A percentile compares a stretch with the other conserved stretches of the same genome.
Evolutionary conservation across 352 stramenopile species (phyloP).

Genomic region (Pythium dissotocum): DNA sequence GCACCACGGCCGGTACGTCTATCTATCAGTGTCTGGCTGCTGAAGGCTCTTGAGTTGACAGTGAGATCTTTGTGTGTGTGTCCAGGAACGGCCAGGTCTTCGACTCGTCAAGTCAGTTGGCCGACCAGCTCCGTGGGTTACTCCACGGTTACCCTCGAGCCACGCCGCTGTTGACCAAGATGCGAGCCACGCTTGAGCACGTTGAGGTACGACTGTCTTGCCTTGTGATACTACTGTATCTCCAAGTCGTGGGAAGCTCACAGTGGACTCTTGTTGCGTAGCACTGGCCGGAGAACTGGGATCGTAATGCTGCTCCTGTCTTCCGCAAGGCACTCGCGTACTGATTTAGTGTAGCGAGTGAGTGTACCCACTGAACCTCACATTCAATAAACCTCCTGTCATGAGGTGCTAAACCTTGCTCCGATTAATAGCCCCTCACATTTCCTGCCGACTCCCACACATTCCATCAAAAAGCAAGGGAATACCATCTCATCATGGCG

Average conservation of each 20-base stretch:
- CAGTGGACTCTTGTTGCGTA: conserved; percentile 17
- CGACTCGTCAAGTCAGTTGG: conserved; percentile 53
- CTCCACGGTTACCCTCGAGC: conserved; percentile 52
- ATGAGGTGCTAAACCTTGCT: not conserved
- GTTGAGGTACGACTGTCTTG: conserved; percentile 52
- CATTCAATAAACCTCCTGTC: conserved; percentile 16
- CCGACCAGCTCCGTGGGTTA: conserved; percentile 59
- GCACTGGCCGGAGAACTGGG: conserved; percentile 85
- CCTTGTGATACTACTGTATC: not conserved
- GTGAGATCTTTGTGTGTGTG: not conserved
- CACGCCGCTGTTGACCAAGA: conserved; percentile 43
- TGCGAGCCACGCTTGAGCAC: conserved; percentile 48
- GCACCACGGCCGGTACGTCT: conserved; percentile 63
- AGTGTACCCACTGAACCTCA: not conserved
- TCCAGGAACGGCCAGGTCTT: conserved; percentile 78
- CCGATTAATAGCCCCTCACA: conserved; percentile 11
- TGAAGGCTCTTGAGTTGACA: not conserved
- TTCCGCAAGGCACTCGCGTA: conserved; percentile 57
- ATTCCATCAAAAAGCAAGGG: not conserved
- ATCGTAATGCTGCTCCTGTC: conserved; percentile 52
- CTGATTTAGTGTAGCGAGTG: conserved; percentile 9
- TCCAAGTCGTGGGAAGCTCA: not conserved
- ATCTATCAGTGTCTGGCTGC: not conserved
- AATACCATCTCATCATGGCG: conserved; percentile 12
- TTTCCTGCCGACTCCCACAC: not conserved